These are phyloP conservation scores for Fonsecaea pedrosoi DNA, from an alignment of 2,329 filamentous ascomycete species.

Conservation along the genomic window DNA sequence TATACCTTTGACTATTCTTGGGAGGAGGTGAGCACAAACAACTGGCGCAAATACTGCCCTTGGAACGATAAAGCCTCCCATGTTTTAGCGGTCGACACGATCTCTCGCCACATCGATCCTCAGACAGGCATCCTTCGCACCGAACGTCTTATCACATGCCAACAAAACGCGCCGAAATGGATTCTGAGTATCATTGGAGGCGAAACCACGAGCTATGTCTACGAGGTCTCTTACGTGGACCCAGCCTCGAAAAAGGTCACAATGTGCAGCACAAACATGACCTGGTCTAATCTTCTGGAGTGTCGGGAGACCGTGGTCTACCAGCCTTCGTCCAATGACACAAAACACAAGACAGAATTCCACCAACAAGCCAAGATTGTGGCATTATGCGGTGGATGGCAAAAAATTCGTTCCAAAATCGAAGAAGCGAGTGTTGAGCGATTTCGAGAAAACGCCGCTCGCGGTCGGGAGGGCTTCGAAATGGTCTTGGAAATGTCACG, in stretches of 20 bases:
- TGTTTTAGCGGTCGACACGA: constrained; percentile 92
- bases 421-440: constrained; percentile 88
- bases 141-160: constrained; percentile 66
- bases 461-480: constrained; percentile 94
- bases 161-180: constrained; percentile 58
- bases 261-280: constrained; percentile 95
- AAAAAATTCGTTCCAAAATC: constrained; percentile 94
- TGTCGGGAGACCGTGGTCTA: constrained; percentile 95
- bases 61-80: constrained; percentile 99
- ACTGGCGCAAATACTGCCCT: constrained; percentile 98
- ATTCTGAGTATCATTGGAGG: constrained; percentile 79
- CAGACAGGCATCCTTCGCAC: constrained; percentile 73
- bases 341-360: constrained; percentile 73
- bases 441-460: constrained; percentile 89
- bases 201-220: constrained; percentile 83
- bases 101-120: constrained; percentile 73
- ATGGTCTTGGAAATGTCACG: constrained; percentile 91
- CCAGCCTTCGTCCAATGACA: constrained; percentile 63
- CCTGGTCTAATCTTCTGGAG: constrained; percentile 85
- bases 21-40: constrained; percentile 96
- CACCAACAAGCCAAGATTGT: constrained; percentile 90
- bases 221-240: constrained; percentile 95
- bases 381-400: constrained; percentile 93
- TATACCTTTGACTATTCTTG: constrained; percentile 97
- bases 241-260: constrained; percentile 82